These are phyloP conservation scores for Diaporthe sp. DNA, from an alignment of 2,329 filamentous ascomycete species.

Conservation along the genomic window DNA sequence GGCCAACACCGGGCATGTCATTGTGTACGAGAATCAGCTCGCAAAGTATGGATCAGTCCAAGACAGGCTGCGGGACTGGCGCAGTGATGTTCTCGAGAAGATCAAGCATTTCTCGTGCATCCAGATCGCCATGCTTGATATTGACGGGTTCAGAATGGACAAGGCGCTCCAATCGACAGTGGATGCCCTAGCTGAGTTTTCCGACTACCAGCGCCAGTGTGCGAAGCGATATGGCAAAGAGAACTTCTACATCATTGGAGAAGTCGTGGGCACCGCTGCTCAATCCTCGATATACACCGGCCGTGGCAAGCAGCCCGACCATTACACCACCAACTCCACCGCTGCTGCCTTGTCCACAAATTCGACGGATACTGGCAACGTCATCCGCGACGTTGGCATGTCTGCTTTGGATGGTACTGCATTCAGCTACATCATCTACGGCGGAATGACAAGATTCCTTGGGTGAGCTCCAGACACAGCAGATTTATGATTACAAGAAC, in stretches of 20 bases:
- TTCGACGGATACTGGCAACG: slow-evolving; percentile 57
- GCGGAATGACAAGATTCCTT: slow-evolving; percentile 71
- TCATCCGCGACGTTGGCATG: slow-evolving; percentile 65
- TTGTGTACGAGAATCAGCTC: slow-evolving; percentile 74
- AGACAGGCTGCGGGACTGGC: slow-evolving; percentile 76
- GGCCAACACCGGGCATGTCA: slow-evolving; percentile 64
- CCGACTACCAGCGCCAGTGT: slow-evolving; percentile 68
- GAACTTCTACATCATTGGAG: slow-evolving; percentile 76
- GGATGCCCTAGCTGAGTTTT: slow-evolving; percentile 72
- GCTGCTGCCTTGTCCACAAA: slow-evolving; percentile 64
- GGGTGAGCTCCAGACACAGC: slow-evolving; percentile 65
- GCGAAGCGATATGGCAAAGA: slow-evolving; percentile 68
- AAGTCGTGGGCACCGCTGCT: slow-evolving; percentile 74
- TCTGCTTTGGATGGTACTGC: slow-evolving; percentile 71
- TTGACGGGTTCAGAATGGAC: slow-evolving; percentile 77
- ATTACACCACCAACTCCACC: slow-evolving; percentile 61
- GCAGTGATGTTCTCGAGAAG: slow-evolving; percentile 68
- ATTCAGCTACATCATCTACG: slow-evolving; percentile 75
- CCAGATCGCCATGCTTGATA: slow-evolving; percentile 72
- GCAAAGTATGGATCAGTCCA: slow-evolving; percentile 77
- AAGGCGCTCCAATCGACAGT: slow-evolving; percentile 76
- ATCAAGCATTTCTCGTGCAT: slow-evolving; percentile 75
- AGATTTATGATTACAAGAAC: too few species aligned
- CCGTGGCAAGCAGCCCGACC: slow-evolving; percentile 70
- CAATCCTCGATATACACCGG: slow-evolving; percentile 73